Base-by-base conservation (phyloP, 2,329 filamentous ascomycete genomes). In the Mycogone perniciosa region DNA sequence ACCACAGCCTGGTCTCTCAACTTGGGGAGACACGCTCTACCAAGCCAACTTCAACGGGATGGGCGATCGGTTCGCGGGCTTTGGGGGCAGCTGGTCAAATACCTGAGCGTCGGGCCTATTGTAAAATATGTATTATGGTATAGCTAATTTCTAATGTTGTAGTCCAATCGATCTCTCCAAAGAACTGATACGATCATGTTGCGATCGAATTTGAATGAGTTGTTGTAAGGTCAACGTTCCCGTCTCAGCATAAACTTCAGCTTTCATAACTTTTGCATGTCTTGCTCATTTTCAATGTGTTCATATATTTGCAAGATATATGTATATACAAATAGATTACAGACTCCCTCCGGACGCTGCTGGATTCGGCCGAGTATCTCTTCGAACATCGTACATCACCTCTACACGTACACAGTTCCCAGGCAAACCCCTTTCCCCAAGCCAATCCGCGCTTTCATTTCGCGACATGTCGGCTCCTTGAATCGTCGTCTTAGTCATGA, bases 1-100 rank as follows among this genome's bases (percentile, higher is more conserved):
- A 4, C 56, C 64, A 1, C 62, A 64, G 2, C 39, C 55, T 57
- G 40, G 56, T 48, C 6, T 64, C 56, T 61, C 47, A 40, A n/a
- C 13, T 50, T 27, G 60, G 59, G 31, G 47, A 6, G 47, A 45
- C 30, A 42, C 13, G 6, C 50, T 45, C 41, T 66, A 66, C n/a
- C 59, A 57, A 8, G 30, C 59, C 6, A 57, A 58, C 1, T 61
- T 64, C 43, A 31, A 51, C 5, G 42, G 39, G 0, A 33, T 65
- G 33, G 60, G 55, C 0, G 57, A 60, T 40, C 58, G 57, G 0
- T 64, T 62, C 13, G 48, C 59, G n/a, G 60, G 60, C 31, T 45
- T 48, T 43, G 27, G 40, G 9, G 48, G 34, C 5, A 34, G 31
- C 11, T 51, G 33, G 29, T 34, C 43, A 29, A 41, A 39, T 7